Evolutionary conservation across 2,329 filamentous ascomycete species (phyloP).

Genomic region (Trichoderma oligosporum): DNA sequence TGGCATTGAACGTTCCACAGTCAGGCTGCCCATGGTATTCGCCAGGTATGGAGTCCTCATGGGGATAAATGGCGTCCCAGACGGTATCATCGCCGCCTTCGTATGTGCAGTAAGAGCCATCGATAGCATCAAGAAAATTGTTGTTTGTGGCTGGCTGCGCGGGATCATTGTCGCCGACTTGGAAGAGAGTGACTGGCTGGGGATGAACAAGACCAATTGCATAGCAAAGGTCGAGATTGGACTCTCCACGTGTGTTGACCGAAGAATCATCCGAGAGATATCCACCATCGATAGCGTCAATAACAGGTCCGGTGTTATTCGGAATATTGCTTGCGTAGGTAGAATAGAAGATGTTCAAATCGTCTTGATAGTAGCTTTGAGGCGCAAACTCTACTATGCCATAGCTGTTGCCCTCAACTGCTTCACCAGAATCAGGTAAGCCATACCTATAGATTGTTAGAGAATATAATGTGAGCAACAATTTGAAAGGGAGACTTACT

Average conservation of each 20-base stretch:
- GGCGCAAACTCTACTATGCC: conserved; percentile 33
- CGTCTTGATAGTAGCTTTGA: conserved; percentile 39
- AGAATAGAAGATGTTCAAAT: conserved; percentile 44
- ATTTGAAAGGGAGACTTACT: neutral
- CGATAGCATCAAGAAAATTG: conserved; percentile 43
- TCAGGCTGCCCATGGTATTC: conserved; percentile 40
- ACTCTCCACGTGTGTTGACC: conserved; percentile 40
- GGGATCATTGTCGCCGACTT: conserved; percentile 16
- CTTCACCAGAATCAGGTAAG: neutral
- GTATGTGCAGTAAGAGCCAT: conserved; percentile 41
- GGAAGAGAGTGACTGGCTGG: conserved; percentile 14
- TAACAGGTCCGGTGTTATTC: conserved; percentile 41
- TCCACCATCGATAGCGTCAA: conserved; percentile 45
- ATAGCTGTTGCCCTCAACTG: conserved; percentile 5
- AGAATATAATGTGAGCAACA: too few relatives aligned
- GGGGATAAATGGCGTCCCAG: conserved; percentile 30
- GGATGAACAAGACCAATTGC: conserved; percentile 45
- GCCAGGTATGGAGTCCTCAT: conserved; percentile 37
- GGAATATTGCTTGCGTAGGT: conserved; percentile 39
- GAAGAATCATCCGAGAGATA: conserved; percentile 35
- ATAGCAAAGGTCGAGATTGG: conserved; percentile 52
- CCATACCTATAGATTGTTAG: neutral
- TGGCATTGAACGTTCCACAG: conserved; percentile 42
- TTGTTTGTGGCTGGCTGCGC: conserved; percentile 29
- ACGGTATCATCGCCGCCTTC: conserved; percentile 34